Conservation (phyloP, 768 basidiomycete species). For the Collybiopsis luxurians region DNA sequence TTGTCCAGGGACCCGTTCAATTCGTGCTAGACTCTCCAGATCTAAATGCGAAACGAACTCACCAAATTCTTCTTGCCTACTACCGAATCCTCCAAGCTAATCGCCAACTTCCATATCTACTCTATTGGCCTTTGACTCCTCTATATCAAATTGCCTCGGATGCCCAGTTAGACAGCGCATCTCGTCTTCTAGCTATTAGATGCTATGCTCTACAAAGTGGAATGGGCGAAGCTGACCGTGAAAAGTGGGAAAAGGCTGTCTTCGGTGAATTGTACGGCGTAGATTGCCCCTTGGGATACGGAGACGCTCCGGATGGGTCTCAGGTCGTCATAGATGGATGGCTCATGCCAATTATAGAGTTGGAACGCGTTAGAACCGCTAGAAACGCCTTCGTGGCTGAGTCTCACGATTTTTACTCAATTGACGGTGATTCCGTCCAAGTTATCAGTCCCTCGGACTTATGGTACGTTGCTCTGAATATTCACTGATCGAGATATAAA, state of each 20-base stretch:
- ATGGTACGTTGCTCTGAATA: constrained; percentile 45
- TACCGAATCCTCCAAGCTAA: constrained; percentile 79
- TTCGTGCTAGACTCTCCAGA: constrained; percentile 34
- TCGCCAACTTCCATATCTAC: constrained; percentile 56
- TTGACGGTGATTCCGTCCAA: constrained; percentile 29
- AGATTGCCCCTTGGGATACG: constrained; percentile 66
- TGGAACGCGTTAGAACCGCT: constrained; percentile 50
- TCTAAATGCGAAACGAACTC: constrained; percentile 48
- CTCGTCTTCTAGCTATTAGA: constrained; percentile 68
- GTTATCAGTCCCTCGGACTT: constrained; percentile 46
- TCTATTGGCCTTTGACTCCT: constrained; percentile 66
- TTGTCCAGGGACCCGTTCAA: constrained; percentile 53
- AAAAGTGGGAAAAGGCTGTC: constrained; percentile 56
- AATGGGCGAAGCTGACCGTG: constrained; percentile 76
- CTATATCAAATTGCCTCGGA: constrained; percentile 43
- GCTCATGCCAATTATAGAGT: constrained; percentile 75
- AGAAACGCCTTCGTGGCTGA: constrained; percentile 44
- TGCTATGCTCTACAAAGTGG: constrained; percentile 76
- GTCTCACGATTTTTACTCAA: constrained; percentile 45
- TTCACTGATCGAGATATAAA: constrained; percentile 4
- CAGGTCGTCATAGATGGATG: constrained; percentile 65
- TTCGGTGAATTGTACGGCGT: constrained; percentile 57
- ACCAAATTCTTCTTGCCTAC: constrained; percentile 73
- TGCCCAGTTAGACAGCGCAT: constrained; percentile 50
- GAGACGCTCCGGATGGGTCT: constrained; percentile 44